Base-by-base conservation (phyloP, 371 early-diverging fungal genomes). In the Coemansia sp. region DNA sequence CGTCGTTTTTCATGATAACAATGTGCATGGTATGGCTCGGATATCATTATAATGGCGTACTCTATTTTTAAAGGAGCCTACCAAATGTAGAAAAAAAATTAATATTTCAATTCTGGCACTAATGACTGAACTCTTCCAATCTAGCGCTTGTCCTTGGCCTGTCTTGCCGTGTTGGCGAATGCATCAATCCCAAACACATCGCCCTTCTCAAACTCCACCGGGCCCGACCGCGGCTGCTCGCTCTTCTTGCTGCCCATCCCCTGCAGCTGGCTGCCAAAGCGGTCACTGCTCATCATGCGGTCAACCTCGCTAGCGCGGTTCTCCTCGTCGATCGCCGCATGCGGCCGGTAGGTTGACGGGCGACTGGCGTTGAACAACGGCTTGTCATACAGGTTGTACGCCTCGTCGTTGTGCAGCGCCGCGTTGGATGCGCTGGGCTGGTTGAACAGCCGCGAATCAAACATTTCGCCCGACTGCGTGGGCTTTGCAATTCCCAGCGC, bases 401-500 rank as follows among this genome's bases (percentile, higher is more conserved):
- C 85, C 65, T 94, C 95, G 53, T 91, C 94, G 56, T 89, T 94
- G 66, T 84, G 85, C 76, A 96, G 93, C 20, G 95, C 94, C 38
- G 94, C 90, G 49, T 80, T 81, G 56, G 95, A 80, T 16, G 95
- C 97, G 58, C 87, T 85, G 1, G 88, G 83, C 72, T 92, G 94
- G 80, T 97, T 94, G 77, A 95, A 97, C 53, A 98, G 81, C 53
- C 99, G 87, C 40, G 90, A 85, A 77, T 98, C 99, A 69, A 88
- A 97, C 88, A 95, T 83, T 55, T 97, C 99, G 75, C 88, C 87
- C 54, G 90, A 84, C 51, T 86, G 74, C 0, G 95, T 86, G 0
- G 97, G 98, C 65, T 94, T 90, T 38, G 96, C 97, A 53, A 95
- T 78, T 40, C 98, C 98, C 56, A 98, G 84, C 2, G 99, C 98